Conservation (phyloP, 805 yeast genomes). For the Wickerhamiella kurtzmanii region DNA sequence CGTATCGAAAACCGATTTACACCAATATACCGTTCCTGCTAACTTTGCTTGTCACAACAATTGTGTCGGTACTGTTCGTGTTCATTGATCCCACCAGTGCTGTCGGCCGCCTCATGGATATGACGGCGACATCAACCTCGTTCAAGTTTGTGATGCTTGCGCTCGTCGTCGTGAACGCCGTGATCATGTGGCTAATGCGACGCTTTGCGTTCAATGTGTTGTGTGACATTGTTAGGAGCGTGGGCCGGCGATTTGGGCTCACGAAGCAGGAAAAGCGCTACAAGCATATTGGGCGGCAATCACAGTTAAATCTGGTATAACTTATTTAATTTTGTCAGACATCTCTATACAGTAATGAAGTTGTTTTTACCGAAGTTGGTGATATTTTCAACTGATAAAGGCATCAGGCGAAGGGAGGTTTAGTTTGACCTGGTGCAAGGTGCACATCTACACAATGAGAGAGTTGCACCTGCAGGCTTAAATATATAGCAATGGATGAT, state of each 20-base stretch:
- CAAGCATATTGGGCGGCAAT: slow-evolving; percentile 20
- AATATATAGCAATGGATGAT: not conserved
- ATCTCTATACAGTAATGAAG: not conserved
- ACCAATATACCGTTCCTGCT: slow-evolving; percentile 55
- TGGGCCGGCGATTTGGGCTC: slow-evolving; percentile 14
- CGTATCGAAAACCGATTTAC: slow-evolving; percentile 66
- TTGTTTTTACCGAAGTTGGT: not conserved
- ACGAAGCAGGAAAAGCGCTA: slow-evolving; percentile 25
- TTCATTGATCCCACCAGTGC: slow-evolving; percentile 33
- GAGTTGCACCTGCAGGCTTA: no score
- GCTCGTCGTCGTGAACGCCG: slow-evolving; percentile 38
- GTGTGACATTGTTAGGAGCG: slow-evolving; percentile 6
- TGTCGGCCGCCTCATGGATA: slow-evolving; percentile 60
- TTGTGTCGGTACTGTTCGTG: slow-evolving; percentile 44
- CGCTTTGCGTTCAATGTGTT: slow-evolving; percentile 31
- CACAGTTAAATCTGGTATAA: not conserved
- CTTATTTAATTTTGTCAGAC: slow-evolving; percentile 2
- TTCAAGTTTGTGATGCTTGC: slow-evolving; percentile 33
- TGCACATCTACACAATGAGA: no score
- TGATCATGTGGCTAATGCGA: slow-evolving; percentile 34
- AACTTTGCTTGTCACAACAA: slow-evolving; percentile 40
- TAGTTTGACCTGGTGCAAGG: not conserved
- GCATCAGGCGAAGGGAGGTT: not conserved
- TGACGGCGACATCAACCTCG: slow-evolving; percentile 42
- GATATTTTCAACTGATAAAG: no score